These are phyloP conservation scores for Aspergillus sp. DNA, from an alignment of 2,329 filamentous ascomycete species.

Conservation along the genomic window DNA sequence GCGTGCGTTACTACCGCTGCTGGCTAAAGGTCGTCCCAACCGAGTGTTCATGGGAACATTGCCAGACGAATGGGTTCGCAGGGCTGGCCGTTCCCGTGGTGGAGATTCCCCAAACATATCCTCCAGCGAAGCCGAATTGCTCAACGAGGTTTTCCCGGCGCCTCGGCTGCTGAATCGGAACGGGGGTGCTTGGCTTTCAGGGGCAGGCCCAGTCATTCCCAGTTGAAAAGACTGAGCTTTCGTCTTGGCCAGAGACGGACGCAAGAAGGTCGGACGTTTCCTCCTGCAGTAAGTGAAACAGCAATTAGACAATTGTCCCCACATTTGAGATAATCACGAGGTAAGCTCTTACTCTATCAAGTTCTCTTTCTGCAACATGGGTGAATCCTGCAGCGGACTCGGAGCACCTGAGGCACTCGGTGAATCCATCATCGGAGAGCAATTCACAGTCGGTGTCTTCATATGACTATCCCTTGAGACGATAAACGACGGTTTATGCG, in stretches of 20 bases:
- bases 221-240: constrained; percentile 67
- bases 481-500: constrained; percentile 69
- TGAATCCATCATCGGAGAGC: constrained; percentile 36
- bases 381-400: constrained; percentile 34
- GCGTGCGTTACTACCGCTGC: constrained; percentile 46
- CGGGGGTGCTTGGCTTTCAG: constrained; percentile 59
- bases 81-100: constrained; percentile 57
- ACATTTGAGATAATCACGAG: not conserved
- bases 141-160: constrained; percentile 41
- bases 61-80: constrained; percentile 53
- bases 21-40: constrained; percentile 57
- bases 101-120: constrained; percentile 79
- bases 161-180: constrained; percentile 63
- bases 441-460: constrained; percentile 62
- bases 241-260: constrained; percentile 65
- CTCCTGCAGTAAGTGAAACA: constrained; percentile 40
- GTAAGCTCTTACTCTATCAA: constrained; percentile 28
- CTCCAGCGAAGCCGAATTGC: constrained; percentile 60
- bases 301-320: constrained; percentile 12
- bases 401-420: constrained; percentile 27
- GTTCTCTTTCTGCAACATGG: constrained; percentile 22
- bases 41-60: constrained; percentile 52
- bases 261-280: constrained; percentile 58
- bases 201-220: constrained; percentile 51
- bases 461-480: constrained; percentile 54